Percentiles rank a stretch among this genome's conserved stretches.
phyloP scores from a whole-genome alignment of 352 stramenopile genomes.

The Thalassiosira hispida region DNA sequence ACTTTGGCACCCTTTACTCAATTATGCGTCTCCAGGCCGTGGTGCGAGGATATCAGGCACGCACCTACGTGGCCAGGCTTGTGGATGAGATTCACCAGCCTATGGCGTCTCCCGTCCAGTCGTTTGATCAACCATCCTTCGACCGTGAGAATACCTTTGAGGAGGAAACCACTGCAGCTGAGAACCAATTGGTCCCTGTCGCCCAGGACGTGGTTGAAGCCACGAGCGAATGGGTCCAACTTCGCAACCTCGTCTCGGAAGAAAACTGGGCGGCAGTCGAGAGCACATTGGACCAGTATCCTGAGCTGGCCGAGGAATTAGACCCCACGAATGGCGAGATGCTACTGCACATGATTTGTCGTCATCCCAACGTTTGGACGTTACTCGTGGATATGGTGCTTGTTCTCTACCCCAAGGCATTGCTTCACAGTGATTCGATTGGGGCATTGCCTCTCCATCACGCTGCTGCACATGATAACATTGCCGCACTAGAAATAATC shows the following conservation, averaged over 20 bases:
- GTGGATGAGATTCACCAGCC: conserved; percentile 40
- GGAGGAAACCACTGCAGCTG: neutral
- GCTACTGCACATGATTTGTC: conserved; percentile 76
- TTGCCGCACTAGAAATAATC: conserved; percentile 76
- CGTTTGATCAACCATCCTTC: conserved; percentile 19
- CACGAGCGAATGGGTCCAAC: conserved; percentile 29
- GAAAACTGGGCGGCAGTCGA: conserved; percentile 78
- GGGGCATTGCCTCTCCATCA: conserved; percentile 77
- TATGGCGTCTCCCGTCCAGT: conserved; percentile 33
- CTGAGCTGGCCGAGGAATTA: conserved; percentile 61
- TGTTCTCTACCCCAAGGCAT: conserved; percentile 76
- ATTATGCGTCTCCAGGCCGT: conserved; percentile 67
- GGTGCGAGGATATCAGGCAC: conserved; percentile 56
- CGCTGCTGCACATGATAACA: conserved; percentile 70
- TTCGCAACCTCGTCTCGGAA: conserved; percentile 58
- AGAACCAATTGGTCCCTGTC: conserved; percentile 41
- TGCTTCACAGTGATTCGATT: conserved; percentile 78
- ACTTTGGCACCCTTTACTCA: conserved; percentile 42
- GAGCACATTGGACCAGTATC: conserved; percentile 68
- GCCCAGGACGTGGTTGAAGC: conserved; percentile 19
- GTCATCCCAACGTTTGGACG: conserved; percentile 70
- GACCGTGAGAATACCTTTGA: conserved; percentile 11
- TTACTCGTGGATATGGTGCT: conserved; percentile 80
- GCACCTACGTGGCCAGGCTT: conserved; percentile 20
- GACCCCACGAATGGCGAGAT: conserved; percentile 74